Conservation (phyloP, 805 yeast genomes). For the Yamadazyma phyllophila region DNA sequence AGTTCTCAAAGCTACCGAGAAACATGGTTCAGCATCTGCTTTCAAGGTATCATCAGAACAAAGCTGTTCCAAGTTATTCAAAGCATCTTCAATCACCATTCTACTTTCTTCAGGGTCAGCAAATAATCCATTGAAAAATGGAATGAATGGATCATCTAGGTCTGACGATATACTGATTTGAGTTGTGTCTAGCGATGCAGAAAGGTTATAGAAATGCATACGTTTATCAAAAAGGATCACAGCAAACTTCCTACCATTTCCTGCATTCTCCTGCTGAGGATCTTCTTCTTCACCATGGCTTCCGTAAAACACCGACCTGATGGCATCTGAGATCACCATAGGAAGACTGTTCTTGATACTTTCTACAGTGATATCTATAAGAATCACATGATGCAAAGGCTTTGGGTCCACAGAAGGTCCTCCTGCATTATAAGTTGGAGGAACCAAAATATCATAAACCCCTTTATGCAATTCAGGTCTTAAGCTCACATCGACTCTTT, state of each 20-base stretch:
- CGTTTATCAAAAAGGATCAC: slow-evolving; percentile 74
- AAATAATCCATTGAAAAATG: slow-evolving; percentile 72
- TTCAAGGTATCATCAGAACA: slow-evolving; percentile 32
- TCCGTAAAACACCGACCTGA: slow-evolving; percentile 47
- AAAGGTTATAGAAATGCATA: slow-evolving; percentile 70
- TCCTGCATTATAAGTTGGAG: slow-evolving; percentile 61
- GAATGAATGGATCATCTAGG: slow-evolving; percentile 76
- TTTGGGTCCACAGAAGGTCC: slow-evolving; percentile 32
- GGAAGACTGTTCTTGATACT: slow-evolving; percentile 61
- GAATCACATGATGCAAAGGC: slow-evolving; percentile 67
- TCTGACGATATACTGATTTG: slow-evolving; percentile 65
- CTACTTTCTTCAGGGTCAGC: slow-evolving; percentile 73
- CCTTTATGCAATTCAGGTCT: slow-evolving; percentile 82
- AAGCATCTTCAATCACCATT: slow-evolving; percentile 61
- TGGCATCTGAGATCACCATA: slow-evolving; percentile 64
- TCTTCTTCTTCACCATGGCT: slow-evolving; percentile 10
- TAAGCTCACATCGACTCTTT: slow-evolving; percentile 58
- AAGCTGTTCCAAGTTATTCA: slow-evolving; percentile 55
- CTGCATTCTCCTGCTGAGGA: background rate
- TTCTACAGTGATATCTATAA: slow-evolving; percentile 65
- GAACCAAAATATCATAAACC: slow-evolving; percentile 81
- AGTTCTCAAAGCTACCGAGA: slow-evolving; percentile 73
- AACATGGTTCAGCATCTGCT: slow-evolving; percentile 60
- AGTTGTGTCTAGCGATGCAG: slow-evolving; percentile 53
- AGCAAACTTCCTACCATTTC: slow-evolving; percentile 47